These are phyloP conservation scores for Pleodorina starrii DNA, from an alignment of 139 green algal genomes.

Conservation along the genomic window DNA sequence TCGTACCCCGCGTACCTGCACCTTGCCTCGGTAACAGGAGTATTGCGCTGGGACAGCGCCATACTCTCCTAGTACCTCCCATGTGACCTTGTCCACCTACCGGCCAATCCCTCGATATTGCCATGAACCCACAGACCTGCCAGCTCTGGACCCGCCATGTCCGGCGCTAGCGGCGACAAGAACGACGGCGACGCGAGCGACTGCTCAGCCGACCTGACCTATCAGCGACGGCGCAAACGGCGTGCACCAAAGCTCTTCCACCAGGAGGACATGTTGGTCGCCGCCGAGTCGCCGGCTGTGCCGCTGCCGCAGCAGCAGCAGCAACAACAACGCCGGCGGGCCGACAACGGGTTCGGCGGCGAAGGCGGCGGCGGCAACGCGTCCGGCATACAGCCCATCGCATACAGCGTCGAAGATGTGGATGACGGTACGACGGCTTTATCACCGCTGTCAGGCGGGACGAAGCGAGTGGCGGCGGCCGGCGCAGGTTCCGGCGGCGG, in stretches of 20 bases:
- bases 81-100: too few relatives aligned
- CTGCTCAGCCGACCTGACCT: background rate
- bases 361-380: background rate
- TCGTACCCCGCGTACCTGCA: too few relatives aligned
- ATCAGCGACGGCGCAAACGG: background rate
- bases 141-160: background rate
- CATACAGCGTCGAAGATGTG: background rate
- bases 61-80: too few relatives aligned
- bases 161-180: background rate
- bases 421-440: constrained; percentile 4
- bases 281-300: constrained; percentile 14
- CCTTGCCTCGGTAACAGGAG: too few relatives aligned
- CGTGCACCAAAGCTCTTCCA: background rate
- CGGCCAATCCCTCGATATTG: too few relatives aligned
- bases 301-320: background rate
- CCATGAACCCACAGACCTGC: too few relatives aligned
- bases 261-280: background rate
- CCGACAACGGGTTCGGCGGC: background rate
- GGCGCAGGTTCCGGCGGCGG: background rate
- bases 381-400: too few relatives aligned
- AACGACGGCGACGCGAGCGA: constrained; percentile 13
- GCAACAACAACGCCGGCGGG: background rate
- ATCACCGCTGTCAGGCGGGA: background rate
- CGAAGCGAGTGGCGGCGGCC: background rate
- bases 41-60: too few relatives aligned